Evolutionary conservation across 2,329 filamentous ascomycete genomes (phyloP), one percentile per base, ranked within the genome.

Genomic region (Aspergillus pseudonomiae): DNA sequence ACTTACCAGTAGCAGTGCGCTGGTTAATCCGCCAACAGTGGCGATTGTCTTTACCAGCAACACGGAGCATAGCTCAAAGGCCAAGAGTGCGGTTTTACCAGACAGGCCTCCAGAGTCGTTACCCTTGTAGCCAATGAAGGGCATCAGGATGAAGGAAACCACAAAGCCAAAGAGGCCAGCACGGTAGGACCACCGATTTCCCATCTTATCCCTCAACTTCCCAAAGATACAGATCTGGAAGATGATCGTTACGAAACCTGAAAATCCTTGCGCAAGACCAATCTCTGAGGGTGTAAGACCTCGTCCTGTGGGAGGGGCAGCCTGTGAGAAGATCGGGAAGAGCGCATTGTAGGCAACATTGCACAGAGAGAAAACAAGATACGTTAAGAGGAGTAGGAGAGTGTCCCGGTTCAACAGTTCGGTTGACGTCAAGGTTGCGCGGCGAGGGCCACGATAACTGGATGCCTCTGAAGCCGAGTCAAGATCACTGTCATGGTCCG

Each of bases 271-370:
- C 0, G 91, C 92, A 21, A 97, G 79, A 0, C 95, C 95, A 52
- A 98, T 97, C 64, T 91, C 92, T 62, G 88, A 85, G 0, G 94
- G 92, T 0, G 85, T 85, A 4, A 98, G 82, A 0, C 85, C 83
- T 46, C 95, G 90, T 21, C 95, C 95, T 0, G 89, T 89, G 0
- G 95, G 95, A 0, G 88, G 83, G 0, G 85, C 78, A 0, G 91
- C 88, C 60, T 94, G 89, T 0, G 90, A 92, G 71, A 98, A 99
- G 60, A 98, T 94, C 0, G 95, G 95, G 72, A 96, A 99, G 0
- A 99, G 83, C 21, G 92, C 94, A 78, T 97, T 97, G 84, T 94
- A 99, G 4, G 93, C 93, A 68, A 97, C 93, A 77, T 98, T 98
- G 65, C 91, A 89, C 6, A 99, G 84, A 73, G 97, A 94, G 74